phyloP scores from a whole-genome alignment of 441 rosid genomes.

The Arabidopsis hybrid region DNA sequence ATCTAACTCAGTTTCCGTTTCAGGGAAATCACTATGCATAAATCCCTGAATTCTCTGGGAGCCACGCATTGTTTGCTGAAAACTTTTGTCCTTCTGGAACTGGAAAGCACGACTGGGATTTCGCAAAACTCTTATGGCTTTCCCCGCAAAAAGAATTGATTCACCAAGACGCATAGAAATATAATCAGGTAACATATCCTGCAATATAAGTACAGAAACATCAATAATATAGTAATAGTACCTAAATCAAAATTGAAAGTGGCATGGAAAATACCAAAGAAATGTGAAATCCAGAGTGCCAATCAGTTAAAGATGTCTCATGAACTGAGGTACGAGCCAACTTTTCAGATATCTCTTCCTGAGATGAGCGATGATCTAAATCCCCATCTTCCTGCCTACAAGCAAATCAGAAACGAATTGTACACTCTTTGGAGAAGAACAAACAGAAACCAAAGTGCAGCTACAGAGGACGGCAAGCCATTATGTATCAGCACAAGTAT shows the following conservation, averaged over 20 bases:
- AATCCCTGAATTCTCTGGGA: constrained; percentile 67
- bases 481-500: neutral
- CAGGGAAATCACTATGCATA: constrained; percentile 57
- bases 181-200: constrained; percentile 97
- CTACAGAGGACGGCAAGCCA: neutral
- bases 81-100: constrained; percentile 61
- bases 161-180: constrained; percentile 92
- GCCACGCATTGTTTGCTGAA: constrained; percentile 62
- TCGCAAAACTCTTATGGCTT: constrained; percentile 94
- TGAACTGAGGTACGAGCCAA: constrained; percentile 70
- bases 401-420: constrained; percentile 24
- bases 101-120: constrained; percentile 83
- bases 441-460: constrained; percentile 30
- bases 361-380: constrained; percentile 63
- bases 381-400: constrained; percentile 87
- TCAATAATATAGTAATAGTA: constrained; percentile 19
- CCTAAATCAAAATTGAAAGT: constrained; percentile 19
- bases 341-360: constrained; percentile 68
- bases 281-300: constrained; percentile 96
- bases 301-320: constrained; percentile 85
- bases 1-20: constrained; percentile 62
- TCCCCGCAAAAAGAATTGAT: constrained; percentile 94
- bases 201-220: constrained; percentile 48
- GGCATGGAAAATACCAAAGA: constrained; percentile 65
- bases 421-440: neutral